These are phyloP conservation scores for Lagenaria siceraria DNA, from an alignment of 306 rosid species.

Conservation along the genomic window DNA sequence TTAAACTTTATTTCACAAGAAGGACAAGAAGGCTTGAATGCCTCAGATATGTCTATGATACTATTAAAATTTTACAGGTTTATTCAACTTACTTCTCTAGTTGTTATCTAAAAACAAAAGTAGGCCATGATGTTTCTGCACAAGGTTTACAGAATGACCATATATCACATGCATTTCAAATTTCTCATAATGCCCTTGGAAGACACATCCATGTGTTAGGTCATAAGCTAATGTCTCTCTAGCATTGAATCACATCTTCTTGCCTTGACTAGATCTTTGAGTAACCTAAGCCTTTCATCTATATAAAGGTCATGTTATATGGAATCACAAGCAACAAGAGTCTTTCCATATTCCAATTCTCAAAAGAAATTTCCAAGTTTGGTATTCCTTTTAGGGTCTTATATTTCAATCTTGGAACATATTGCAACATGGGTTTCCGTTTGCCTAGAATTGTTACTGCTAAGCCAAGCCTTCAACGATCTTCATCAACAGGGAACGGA, in stretches of 20 bases:
- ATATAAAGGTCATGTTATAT: not conserved
- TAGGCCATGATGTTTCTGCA: not conserved
- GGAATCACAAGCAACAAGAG: not conserved
- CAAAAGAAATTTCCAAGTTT: not conserved
- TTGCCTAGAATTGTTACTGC: not conserved
- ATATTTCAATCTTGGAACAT: not conserved
- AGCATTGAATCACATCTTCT: not conserved
- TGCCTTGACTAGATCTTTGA: not conserved
- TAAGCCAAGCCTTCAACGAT: not conserved
- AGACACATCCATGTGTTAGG: constrained; percentile 5
- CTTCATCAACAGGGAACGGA: not conserved
- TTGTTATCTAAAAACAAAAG: not conserved
- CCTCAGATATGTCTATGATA: not conserved
- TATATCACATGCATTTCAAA: not conserved
- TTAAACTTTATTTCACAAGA: not conserved
- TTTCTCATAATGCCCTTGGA: not conserved
- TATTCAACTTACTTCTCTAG: not conserved
- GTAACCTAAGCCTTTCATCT: not conserved
- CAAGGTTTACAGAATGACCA: not conserved
- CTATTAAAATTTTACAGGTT: not conserved
- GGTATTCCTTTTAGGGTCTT: not conserved
- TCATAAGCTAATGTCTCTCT: not conserved
- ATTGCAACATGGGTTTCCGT: not conserved
- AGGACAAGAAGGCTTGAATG: not conserved
- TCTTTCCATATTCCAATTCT: not conserved